These are phyloP conservation scores for Ceratorhiza oryzae-sativae DNA, from an alignment of 1,284 basidiomycete genomes.

Conservation along the genomic window DNA sequence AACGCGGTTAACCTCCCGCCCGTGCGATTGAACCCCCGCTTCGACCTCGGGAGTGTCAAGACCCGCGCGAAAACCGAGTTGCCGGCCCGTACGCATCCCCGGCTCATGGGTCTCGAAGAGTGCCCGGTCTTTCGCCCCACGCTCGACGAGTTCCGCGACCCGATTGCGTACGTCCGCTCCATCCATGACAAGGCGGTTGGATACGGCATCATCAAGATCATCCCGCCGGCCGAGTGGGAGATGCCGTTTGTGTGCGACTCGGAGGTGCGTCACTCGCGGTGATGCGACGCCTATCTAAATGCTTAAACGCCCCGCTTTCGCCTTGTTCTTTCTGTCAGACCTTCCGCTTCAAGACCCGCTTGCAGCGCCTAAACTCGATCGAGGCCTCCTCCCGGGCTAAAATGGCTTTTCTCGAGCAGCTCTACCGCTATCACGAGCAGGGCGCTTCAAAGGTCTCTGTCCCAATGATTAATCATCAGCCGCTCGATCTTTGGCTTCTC, in stretches of 20 bases:
- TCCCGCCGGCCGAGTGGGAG: constrained; percentile 92
- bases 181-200: constrained; percentile 77
- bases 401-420: constrained; percentile 95
- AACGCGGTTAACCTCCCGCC: constrained; percentile 49
- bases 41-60: constrained; percentile 75
- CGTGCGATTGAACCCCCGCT: constrained; percentile 51
- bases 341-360: constrained; percentile 93
- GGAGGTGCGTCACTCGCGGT: constrained; percentile 70
- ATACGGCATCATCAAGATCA: constrained; percentile 95
- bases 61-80: constrained; percentile 60
- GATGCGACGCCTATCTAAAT: constrained; percentile 4
- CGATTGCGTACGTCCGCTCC: constrained; percentile 92
- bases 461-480: constrained; percentile 90
- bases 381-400: constrained; percentile 97
- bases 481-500: constrained; percentile 91
- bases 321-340: constrained; percentile 57
- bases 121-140: constrained; percentile 92
- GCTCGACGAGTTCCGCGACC: constrained; percentile 89
- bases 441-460: constrained; percentile 86
- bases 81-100: constrained; percentile 54
- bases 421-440: constrained; percentile 91
- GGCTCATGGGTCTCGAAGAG: constrained; percentile 87
- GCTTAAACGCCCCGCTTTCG: constrained; percentile 10
- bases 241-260: constrained; percentile 98
- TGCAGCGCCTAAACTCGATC: constrained; percentile 95